Percentiles rank a stretch among this genome's conserved stretches.
phyloP scores from a whole-genome alignment of 306 rosid genomes.

The Rosa lucieae region DNA sequence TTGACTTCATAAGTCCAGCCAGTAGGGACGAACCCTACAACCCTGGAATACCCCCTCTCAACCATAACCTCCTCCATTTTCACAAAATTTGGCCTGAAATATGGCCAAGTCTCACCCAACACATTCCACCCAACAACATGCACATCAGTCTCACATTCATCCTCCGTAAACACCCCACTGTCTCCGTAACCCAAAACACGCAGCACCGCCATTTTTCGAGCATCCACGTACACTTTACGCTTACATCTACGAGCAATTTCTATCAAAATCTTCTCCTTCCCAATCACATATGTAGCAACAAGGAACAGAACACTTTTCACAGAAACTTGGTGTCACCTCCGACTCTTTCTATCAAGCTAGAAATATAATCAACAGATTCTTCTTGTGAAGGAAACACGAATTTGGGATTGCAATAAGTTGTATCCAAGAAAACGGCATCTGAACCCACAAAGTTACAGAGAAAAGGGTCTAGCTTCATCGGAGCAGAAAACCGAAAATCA shows the following conservation, averaged over 20 bases:
- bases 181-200: constrained; percentile 64
- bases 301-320: constrained; percentile 56
- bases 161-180: constrained; percentile 64
- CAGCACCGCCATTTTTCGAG: constrained; percentile 70
- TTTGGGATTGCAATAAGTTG: constrained; percentile 82
- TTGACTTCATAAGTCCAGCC: constrained; percentile 98
- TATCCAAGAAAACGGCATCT: constrained; percentile 76
- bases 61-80: constrained; percentile 74
- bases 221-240: constrained; percentile 68
- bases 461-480: constrained; percentile 44
- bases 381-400: constrained; percentile 71
- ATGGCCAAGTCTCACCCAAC: constrained; percentile 97
- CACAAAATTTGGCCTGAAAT: constrained; percentile 84
- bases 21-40: constrained; percentile 90
- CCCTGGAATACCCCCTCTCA: constrained; percentile 70
- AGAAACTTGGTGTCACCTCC: constrained; percentile 23
- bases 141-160: constrained; percentile 61
- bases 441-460: constrained; percentile 52
- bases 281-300: constrained; percentile 88
- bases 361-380: constrained; percentile 70
- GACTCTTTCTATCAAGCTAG: constrained; percentile 37
- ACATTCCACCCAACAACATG: constrained; percentile 98
- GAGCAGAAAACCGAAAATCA: constrained; percentile 64
- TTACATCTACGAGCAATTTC: constrained; percentile 64
- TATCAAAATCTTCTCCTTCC: constrained; percentile 86